Conservation (phyloP, 1,139 yeast genomes). For the Pichiaceae sp. region DNA sequence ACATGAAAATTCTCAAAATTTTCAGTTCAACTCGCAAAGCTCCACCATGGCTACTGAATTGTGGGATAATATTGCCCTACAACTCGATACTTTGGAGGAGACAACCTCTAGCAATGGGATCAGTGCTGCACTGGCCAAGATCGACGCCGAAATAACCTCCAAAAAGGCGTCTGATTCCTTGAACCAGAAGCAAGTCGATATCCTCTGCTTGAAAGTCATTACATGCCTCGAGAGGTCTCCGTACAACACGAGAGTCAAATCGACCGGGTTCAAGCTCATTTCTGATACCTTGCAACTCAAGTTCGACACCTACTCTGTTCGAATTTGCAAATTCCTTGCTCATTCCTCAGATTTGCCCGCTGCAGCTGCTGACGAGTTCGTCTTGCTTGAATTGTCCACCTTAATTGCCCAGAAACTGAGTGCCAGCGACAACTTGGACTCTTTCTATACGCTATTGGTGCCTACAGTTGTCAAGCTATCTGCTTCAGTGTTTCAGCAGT, state of each 20-base stretch:
- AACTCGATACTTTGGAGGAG: conserved; percentile 11
- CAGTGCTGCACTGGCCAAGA: conserved; percentile 11
- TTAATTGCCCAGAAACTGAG: conserved; percentile 14
- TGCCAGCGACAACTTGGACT: conserved; percentile 7
- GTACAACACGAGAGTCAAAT: conserved; percentile 40
- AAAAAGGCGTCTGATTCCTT: conserved; percentile 5
- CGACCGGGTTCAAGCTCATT: conserved; percentile 31
- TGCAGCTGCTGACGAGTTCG: conserved; percentile 48
- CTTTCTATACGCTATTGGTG: conserved; percentile 9
- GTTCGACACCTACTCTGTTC: conserved; percentile 25
- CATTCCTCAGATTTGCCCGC: conserved; percentile 29
- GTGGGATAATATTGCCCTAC: conserved; percentile 9
- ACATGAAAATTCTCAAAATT: not conserved
- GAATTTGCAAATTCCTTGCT: conserved; percentile 30
- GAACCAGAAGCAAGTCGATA: conserved; percentile 9
- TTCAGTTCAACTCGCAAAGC: not conserved
- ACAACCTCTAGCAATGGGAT: conserved; percentile 14
- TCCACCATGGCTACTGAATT: not conserved
- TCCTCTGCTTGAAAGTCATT: conserved; percentile 11
- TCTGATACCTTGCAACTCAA: conserved; percentile 27
- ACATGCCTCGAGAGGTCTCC: conserved; percentile 34
- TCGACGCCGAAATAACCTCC: conserved; percentile 11
- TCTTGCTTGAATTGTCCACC: conserved; percentile 51
- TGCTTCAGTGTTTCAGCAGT: conserved; percentile 6
- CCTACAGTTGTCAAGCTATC: conserved; percentile 11